Percentiles rank a stretch among this genome's conserved stretches.
phyloP scores from a whole-genome alignment of 148 eudicot species.

The Rhododendron kiyosumense region DNA sequence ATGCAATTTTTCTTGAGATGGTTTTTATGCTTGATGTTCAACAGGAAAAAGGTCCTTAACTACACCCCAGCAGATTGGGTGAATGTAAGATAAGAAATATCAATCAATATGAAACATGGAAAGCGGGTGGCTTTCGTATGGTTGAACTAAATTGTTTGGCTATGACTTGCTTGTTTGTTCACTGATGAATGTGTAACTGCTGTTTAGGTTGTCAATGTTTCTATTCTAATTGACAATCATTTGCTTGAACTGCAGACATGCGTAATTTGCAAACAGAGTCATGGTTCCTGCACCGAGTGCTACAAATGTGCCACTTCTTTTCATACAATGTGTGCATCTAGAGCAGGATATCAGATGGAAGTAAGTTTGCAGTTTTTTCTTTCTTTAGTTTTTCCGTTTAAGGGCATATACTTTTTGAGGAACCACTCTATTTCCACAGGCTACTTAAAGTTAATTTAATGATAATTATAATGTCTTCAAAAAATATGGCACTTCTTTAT shows the following conservation, averaged over 20 bases:
- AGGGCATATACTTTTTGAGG: not conserved
- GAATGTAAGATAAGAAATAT: not conserved
- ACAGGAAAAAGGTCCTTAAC: not conserved
- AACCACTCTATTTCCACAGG: not conserved
- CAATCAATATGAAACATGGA: not conserved
- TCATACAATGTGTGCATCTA: slow-evolving; percentile 87
- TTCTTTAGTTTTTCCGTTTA: not conserved
- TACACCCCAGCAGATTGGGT: not conserved
- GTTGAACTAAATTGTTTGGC: not conserved
- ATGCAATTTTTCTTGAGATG: not conserved
- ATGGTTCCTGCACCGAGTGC: slow-evolving; percentile 95
- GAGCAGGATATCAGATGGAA: slow-evolving; percentile 93
- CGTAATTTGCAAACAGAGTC: slow-evolving; percentile 74
- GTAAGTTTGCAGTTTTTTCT: slow-evolving; percentile 39
- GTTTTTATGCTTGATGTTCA: not conserved
- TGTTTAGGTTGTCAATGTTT: not conserved
- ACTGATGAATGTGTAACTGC: not conserved
- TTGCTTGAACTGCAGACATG: slow-evolving; percentile 51
- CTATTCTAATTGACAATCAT: not conserved
- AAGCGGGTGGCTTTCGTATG: not conserved
- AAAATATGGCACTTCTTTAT: not conserved
- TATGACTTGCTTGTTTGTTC: not conserved
- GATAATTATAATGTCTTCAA: not conserved
- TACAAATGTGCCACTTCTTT: slow-evolving; percentile 82
- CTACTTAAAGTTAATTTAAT: not conserved